Conservation (phyloP, 805 yeast genomes). For the Candida ulmi region DNA sequence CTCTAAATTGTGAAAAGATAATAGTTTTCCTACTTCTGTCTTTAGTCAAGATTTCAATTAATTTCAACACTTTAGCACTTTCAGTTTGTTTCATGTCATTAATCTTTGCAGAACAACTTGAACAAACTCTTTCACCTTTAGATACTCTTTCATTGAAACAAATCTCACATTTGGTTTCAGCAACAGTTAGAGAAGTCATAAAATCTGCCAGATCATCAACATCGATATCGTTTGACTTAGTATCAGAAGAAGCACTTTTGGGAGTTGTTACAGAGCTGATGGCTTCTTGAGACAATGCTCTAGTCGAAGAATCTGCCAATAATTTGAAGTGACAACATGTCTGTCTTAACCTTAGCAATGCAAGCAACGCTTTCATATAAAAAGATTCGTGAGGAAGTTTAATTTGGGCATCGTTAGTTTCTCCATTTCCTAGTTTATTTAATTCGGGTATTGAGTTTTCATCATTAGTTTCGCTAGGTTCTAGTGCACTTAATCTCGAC, state of each 20-base stretch:
- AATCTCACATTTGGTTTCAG: conserved; percentile 20
- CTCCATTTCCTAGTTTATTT: too few relatives aligned
- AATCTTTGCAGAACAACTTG: conserved; percentile 9
- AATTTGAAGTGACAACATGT: conserved; percentile 30
- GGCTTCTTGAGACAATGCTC: too few relatives aligned
- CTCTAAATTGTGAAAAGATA: conserved; percentile 38
- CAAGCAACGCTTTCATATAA: conserved; percentile 24
- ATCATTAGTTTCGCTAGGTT: too few relatives aligned
- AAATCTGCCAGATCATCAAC: conserved; percentile 17
- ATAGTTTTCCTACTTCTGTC: conserved; percentile 36
- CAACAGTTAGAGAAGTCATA: conserved; percentile 19
- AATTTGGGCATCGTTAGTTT: too few relatives aligned
- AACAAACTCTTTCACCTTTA: conserved; percentile 10
- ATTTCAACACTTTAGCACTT: conserved; percentile 30
- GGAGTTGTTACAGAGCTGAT: too few relatives aligned
- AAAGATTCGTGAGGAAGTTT: conserved; percentile 1
- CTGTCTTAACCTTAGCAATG: conserved; percentile 32
- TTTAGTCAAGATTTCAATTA: conserved; percentile 27
- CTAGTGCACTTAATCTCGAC: too few relatives aligned
- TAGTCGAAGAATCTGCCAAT: conserved; percentile 12
- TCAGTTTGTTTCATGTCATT: conserved; percentile 12
- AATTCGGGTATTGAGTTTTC: too few relatives aligned
- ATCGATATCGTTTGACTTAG: conserved; percentile 5
- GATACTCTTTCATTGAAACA: conserved; percentile 14
- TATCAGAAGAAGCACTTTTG: too few relatives aligned